Conservation (phyloP, 352 stramenopile species). For the Globisporangium rhizosaccharum region DNA sequence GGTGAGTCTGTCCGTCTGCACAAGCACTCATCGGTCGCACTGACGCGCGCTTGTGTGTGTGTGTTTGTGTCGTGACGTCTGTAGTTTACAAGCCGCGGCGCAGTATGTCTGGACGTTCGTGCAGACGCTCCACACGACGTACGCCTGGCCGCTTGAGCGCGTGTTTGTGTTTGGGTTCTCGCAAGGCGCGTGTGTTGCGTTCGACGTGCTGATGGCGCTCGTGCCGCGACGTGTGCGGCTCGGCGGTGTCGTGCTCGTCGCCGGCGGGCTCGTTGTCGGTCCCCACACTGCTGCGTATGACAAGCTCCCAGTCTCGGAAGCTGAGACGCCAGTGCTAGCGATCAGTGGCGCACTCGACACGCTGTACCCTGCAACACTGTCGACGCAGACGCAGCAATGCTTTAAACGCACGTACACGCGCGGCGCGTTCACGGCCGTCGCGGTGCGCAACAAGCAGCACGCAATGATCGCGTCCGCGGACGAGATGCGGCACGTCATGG, state of each 20-base stretch:
- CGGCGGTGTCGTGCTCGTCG: conserved; percentile 46
- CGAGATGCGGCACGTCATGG: conserved; percentile 60
- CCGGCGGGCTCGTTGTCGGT: conserved; percentile 34
- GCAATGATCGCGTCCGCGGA: conserved; percentile 42
- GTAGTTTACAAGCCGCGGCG: conserved; percentile 29
- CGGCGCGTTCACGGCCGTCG: conserved; percentile 10
- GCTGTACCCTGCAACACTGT: conserved; percentile 32
- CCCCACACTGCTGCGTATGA: conserved; percentile 17
- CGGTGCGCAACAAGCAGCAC: conserved; percentile 32
- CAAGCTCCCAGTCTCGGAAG: neutral
- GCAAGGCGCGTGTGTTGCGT: conserved; percentile 57
- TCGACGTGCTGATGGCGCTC: conserved; percentile 44
- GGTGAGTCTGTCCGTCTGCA: conserved; percentile 11
- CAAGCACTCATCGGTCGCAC: neutral
- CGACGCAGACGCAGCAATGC: conserved; percentile 18
- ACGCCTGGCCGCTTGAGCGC: conserved; percentile 43
- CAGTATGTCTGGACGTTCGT: conserved; percentile 47
- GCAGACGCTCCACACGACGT: conserved; percentile 34
- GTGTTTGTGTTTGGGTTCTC: conserved; percentile 67
- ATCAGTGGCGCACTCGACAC: conserved; percentile 30
- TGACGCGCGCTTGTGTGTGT: neutral
- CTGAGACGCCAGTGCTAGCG: conserved; percentile 41
- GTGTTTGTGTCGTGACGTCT: neutral
- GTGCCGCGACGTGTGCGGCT: conserved; percentile 16
- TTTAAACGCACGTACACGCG: conserved; percentile 22